These are phyloP conservation scores for Omphalea diandra DNA, from an alignment of 441 rosid genomes.

Conservation along the genomic window DNA sequence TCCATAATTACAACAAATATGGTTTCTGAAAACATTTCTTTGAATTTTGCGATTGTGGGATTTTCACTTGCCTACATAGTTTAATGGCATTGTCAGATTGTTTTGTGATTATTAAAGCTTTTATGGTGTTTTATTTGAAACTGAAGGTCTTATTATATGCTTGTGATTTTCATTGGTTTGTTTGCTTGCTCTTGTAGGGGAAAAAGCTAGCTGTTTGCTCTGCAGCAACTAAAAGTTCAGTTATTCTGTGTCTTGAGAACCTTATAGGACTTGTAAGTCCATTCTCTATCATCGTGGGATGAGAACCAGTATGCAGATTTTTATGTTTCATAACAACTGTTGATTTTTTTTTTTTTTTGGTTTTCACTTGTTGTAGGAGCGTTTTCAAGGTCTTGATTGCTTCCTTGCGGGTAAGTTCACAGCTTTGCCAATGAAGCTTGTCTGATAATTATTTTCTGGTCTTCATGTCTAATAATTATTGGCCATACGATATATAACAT, in stretches of 20 bases:
- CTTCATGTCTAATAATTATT: neutral
- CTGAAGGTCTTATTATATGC: neutral
- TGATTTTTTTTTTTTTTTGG: neutral
- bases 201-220: slow-evolving; percentile 84
- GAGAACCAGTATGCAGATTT: neutral
- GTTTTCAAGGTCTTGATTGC: slow-evolving; percentile 86
- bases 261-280: slow-evolving; percentile 52
- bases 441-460: neutral
- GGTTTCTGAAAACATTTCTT: neutral
- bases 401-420: slow-evolving; percentile 79
- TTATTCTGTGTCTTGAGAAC: slow-evolving; percentile 80
- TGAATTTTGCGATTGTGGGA: neutral
- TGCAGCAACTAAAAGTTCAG: slow-evolving; percentile 97
- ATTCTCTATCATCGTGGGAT: slow-evolving; percentile 1
- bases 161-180: neutral
- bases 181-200: slow-evolving; percentile 45
- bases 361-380: slow-evolving; percentile 48
- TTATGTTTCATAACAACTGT: neutral
- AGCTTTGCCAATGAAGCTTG: no score
- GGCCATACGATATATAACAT: neutral
- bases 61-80: neutral
- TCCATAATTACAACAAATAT: neutral
- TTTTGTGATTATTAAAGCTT: neutral
- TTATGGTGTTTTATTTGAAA: neutral
- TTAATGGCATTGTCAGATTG: neutral